Evolutionary conservation across 169 alveolate species (phyloP), one percentile per base, ranked within the genome.

Genomic region (Eimeria praecox): DNA sequence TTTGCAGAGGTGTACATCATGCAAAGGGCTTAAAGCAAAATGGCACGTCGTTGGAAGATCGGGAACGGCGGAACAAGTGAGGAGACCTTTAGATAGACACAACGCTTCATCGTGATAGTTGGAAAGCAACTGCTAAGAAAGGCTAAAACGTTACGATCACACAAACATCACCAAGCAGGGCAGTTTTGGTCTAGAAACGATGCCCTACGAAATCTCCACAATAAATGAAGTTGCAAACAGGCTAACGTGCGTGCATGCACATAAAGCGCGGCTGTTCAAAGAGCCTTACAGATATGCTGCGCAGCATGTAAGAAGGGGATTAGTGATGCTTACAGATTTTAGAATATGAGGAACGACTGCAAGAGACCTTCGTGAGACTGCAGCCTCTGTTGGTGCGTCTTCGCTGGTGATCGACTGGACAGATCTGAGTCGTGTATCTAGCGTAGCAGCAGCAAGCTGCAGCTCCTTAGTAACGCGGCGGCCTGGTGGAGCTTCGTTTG

Each of bases 361-460:
- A 62, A 33, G 30, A 54, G 75, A 83, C 56, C 91, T 27, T 10
- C 91, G 54, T 42, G 91, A 12, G 22, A 40, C 54, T 62, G 77
- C 52, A 27, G 33, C 42, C 16, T 18, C n/a, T 4, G 71, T 49
- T 33, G 59, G 30, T 66, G 75, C 33, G 38, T 83, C 91, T 14
- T 83, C 77, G 77, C 77, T 49, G 16, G 59, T n/a, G 38, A 83
- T 3, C 0, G 91, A 83, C 54, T 49, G 91, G 30, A 54, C 33
- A 46, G 91, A 83, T 12, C 33, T 33, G 71, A 83, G 75, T 30
- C 77, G 90, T 6, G 42, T 49, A 12, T 83, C 85, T 38, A 12
- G 35, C 33, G 85, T 35, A 38, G 64, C 42, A 30, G 91, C 75
- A 52, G 91, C 91, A 49, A 62, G 75, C 10, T 40, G 75, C 52